phyloP scores from a whole-genome alignment of 768 basidiomycete species.

The Pleurotus cornucopiae region DNA sequence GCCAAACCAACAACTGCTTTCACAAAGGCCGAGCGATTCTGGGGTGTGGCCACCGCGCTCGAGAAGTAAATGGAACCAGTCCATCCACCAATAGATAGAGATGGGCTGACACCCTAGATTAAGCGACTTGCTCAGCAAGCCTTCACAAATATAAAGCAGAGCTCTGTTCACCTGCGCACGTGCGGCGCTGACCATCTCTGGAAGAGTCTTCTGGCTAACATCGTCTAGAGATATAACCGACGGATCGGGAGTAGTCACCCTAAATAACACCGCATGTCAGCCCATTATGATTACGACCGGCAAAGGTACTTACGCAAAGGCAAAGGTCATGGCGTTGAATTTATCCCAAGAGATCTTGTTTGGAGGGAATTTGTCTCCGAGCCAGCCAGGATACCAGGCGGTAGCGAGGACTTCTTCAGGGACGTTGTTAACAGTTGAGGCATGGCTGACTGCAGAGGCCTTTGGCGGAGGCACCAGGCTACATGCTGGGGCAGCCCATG shows the following conservation, averaged over 20 bases:
- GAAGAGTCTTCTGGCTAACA: conserved; percentile 44
- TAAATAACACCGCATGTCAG: conserved; percentile 11
- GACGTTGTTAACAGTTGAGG: conserved; percentile 8
- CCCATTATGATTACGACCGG: no score
- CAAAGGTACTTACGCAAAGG: conserved; percentile 37
- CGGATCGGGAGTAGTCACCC: conserved; percentile 31
- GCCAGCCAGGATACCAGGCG: conserved; percentile 58
- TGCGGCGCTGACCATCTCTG: conserved; percentile 48
- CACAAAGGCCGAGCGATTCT: conserved; percentile 63
- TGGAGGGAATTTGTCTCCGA: conserved; percentile 33
- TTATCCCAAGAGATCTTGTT: conserved; percentile 48
- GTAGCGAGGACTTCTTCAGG: conserved; percentile 36
- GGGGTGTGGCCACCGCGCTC: conserved; percentile 49
- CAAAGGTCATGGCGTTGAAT: conserved; percentile 44
- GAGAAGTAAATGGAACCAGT: conserved; percentile 62
- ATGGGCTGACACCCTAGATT: conserved; percentile 49
- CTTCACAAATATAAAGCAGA: background rate
- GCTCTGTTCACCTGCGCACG: conserved; percentile 31
- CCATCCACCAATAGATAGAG: conserved; percentile 71
- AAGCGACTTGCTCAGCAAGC: background rate
- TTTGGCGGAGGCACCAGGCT: conserved; percentile 26
- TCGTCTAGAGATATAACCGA: conserved; percentile 29
- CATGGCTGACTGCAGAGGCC: background rate
- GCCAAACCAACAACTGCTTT: conserved; percentile 50
- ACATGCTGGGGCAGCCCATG: conserved; percentile 26